Evolutionary conservation across 306 rosid genomes (phyloP).

Genomic region (Heteromeles arbutifolia): DNA sequence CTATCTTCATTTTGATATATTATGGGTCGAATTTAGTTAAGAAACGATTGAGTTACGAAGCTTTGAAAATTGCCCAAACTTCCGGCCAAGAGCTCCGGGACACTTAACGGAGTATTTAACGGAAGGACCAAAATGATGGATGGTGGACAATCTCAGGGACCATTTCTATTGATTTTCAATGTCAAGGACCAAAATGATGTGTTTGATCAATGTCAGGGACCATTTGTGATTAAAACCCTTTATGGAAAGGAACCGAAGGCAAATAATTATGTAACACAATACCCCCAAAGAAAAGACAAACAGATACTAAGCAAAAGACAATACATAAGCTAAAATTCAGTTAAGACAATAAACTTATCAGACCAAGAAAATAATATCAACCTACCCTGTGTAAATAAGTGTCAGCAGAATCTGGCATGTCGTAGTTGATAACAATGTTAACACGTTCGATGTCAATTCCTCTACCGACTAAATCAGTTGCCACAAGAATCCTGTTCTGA

Average conservation of each 20-base stretch:
- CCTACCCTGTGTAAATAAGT: slow-evolving; percentile 94
- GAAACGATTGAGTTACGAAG: too few species aligned
- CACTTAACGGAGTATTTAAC: too few species aligned
- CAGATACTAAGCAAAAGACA: neutral
- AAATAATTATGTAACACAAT: neutral
- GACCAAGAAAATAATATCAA: neutral
- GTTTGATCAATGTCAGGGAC: too few species aligned
- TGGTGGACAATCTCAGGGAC: too few species aligned
- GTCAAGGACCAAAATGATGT: too few species aligned
- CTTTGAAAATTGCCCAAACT: too few species aligned
- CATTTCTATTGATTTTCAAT: too few species aligned
- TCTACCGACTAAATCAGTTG: slow-evolving; percentile 96
- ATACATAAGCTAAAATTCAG: neutral
- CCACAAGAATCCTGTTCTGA: slow-evolving; percentile 88
- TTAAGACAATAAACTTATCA: neutral
- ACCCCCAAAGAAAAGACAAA: neutral
- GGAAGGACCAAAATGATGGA: too few species aligned
- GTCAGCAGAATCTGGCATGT: slow-evolving; percentile 99
- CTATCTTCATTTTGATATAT: too few species aligned
- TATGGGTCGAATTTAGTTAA: too few species aligned
- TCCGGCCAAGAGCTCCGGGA: too few species aligned
- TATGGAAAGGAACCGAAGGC: neutral
- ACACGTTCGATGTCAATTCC: slow-evolving; percentile 98
- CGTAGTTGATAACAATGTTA: slow-evolving; percentile 92
- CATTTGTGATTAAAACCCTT: too few species aligned